Evolutionary conservation across 768 basidiomycete genomes (phyloP), one percentile per base, ranked within the genome.

Genomic region (Pholiota microspora): DNA sequence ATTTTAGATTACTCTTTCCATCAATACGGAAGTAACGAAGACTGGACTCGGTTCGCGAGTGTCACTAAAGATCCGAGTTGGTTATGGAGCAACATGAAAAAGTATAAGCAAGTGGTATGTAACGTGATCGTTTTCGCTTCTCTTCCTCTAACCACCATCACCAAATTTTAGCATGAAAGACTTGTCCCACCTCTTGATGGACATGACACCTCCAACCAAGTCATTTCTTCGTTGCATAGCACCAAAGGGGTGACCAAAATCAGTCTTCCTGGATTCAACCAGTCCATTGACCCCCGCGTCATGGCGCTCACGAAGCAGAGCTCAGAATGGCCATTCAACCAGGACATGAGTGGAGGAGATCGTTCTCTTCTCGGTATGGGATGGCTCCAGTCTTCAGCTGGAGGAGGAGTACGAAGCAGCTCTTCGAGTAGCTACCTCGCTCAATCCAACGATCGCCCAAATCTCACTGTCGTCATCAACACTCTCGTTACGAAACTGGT

Each of bases 381-480:
- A 57, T 77, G 69, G 68, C 53, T 63, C 12, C 70, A 70, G 49
- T 55, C 68, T 2, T 68, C 72, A 0, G 67, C 73, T 23, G 66
- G 67, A 7, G 59, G 59, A 12, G 69, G 69, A 7, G 50, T 57
- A 15, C 63, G 73, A 31, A 73, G 71, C 57, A 72, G 68, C 47
- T 71, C 76, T 29, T 71, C 72, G 4, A 69, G 67, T 1, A 62
- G 66, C 9, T 77, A 74, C 56, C 64, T 76, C 2, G 60, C 56
- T 0, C 58, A 63, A 10, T 64, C 63, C 4, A 53, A 67, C 8
- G 40, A 56, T 3, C 71, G 74, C 1, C 57, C 63, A 7, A 76
- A 77, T 52, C 59, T 78, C 9, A 63, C 69, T 40, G 67, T 77
- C 15, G 55, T 76, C n/a, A 52, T 72, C 24, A 68, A 70, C 49